Percentiles rank a stretch among this genome's conserved stretches.
Evolutionary conservation across 345 rosid species (phyloP).

Genomic region (Lumnitzera racemosa): DNA sequence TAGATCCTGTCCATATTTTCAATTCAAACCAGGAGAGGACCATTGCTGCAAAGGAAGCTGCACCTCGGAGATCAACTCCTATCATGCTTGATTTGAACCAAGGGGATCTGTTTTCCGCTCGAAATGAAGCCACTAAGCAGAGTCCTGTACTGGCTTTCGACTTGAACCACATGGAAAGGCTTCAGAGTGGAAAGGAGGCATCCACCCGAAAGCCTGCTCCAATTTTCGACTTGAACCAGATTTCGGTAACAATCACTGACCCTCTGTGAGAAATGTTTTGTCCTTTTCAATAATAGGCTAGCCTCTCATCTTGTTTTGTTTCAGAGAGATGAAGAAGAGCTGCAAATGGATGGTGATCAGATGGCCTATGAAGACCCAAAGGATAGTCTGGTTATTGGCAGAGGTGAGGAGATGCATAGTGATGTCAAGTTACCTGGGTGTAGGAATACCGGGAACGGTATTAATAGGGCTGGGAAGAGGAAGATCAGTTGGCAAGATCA

Average conservation of each 20-base stretch:
- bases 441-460: slow-evolving; percentile 45
- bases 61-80: neutral
- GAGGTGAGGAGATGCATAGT: slow-evolving; percentile 30
- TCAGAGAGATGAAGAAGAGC: slow-evolving; percentile 34
- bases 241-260: slow-evolving; percentile 3
- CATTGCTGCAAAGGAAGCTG: neutral
- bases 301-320: too few relatives aligned
- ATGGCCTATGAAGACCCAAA: slow-evolving; percentile 29
- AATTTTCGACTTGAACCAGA: slow-evolving; percentile 63
- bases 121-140: neutral
- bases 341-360: slow-evolving; percentile 31
- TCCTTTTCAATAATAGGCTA: too few relatives aligned
- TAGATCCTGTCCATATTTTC: neutral
- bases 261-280: too few relatives aligned
- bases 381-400: slow-evolving; percentile 24
- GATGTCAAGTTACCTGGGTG: slow-evolving; percentile 46
- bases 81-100: slow-evolving; percentile 24
- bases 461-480: slow-evolving; percentile 54
- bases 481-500: slow-evolving; percentile 87
- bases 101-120: slow-evolving; percentile 20
- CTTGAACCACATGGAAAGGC: slow-evolving; percentile 33
- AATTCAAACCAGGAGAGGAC: slow-evolving; percentile 1
- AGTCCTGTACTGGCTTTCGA: slow-evolving; percentile 17
- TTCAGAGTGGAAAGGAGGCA: slow-evolving; percentile 31
- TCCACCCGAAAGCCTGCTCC: slow-evolving; percentile 18